Evolutionary conservation across 1,284 basidiomycete species (phyloP).

Genomic region (Phellopilus nigrolimitatus): DNA sequence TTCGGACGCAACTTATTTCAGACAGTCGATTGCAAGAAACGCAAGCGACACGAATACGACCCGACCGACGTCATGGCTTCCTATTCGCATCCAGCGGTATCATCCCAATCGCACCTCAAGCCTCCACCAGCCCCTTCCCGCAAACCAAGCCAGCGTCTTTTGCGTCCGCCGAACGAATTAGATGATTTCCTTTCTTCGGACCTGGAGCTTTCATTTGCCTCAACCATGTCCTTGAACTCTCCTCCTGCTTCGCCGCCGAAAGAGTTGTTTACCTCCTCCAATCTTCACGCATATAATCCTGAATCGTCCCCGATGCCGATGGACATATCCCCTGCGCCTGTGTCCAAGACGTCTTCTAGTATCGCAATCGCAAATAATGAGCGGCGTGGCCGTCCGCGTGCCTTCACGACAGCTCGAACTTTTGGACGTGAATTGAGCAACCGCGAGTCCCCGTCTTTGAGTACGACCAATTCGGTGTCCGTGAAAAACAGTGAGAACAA

Average conservation of each 20-base stretch:
- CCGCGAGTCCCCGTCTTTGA: conserved; percentile 29
- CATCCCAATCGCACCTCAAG: conserved; percentile 43
- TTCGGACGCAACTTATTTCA: conserved; percentile 19
- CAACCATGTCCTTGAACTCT: conserved; percentile 71
- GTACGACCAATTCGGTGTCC: conserved; percentile 37
- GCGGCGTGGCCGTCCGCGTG: conserved; percentile 42
- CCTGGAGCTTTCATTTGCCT: conserved; percentile 74
- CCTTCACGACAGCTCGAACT: conserved; percentile 54
- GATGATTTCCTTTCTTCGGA: conserved; percentile 68
- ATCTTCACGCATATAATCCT: conserved; percentile 1
- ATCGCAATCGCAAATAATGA: conserved; percentile 6
- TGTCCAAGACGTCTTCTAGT: conserved; percentile 14
- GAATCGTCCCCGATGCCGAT: conserved; percentile 40
- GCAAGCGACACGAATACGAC: conserved; percentile 24
- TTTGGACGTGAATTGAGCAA: conserved; percentile 73
- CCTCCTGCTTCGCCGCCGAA: conserved; percentile 47
- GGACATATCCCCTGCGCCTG: conserved; percentile 73
- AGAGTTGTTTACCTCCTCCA: conserved; percentile 16
- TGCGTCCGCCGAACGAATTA: conserved; percentile 43
- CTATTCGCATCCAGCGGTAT: conserved; percentile 36
- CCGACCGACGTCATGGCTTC: conserved; percentile 43
- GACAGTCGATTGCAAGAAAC: conserved; percentile 23
- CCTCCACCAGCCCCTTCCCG: conserved; percentile 47
- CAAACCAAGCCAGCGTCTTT: conserved; percentile 40
- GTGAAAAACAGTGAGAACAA: conserved; percentile 36